These are phyloP conservation scores for Penstemon davidsonii DNA, from an alignment of 257 asterid genomes.

Conservation along the genomic window DNA sequence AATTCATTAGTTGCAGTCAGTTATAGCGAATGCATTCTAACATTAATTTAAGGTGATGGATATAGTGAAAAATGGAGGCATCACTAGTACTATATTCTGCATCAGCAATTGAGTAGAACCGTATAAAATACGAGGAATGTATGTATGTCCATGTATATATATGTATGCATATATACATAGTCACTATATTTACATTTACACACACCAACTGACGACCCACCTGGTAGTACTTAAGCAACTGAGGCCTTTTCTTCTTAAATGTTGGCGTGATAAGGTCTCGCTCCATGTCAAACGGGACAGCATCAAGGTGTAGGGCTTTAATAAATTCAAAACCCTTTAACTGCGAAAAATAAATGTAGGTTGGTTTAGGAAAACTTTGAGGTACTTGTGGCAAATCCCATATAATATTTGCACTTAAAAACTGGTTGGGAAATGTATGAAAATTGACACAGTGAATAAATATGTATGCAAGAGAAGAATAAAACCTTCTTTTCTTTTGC, in stretches of 20 bases:
- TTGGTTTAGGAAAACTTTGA: neutral
- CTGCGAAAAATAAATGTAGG: conserved; percentile 42
- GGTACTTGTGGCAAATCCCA: neutral
- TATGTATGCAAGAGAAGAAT: neutral
- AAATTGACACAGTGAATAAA: neutral
- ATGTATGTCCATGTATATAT: too few relatives aligned
- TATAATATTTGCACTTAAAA: neutral
- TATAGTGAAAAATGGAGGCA: neutral
- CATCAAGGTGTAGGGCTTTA: conserved; percentile 44
- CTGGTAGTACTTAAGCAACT: conserved; percentile 84
- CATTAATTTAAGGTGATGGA: neutral
- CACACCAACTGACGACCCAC: conserved; percentile 35
- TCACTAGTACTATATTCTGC: neutral
- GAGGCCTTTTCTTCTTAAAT: conserved; percentile 94
- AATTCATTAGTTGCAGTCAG: neutral
- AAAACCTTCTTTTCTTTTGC: conserved; percentile 77
- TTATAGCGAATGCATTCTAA: neutral
- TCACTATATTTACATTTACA: neutral
- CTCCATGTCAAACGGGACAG: conserved; percentile 89
- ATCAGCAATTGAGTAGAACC: too few relatives aligned
- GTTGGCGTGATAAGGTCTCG: conserved; percentile 93
- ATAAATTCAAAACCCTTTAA: conserved; percentile 69
- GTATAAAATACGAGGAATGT: too few relatives aligned
- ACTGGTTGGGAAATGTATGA: neutral
- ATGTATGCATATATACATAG: neutral